Conservation (phyloP, 768 basidiomycete species). For the Mycena albidolilacea region DNA sequence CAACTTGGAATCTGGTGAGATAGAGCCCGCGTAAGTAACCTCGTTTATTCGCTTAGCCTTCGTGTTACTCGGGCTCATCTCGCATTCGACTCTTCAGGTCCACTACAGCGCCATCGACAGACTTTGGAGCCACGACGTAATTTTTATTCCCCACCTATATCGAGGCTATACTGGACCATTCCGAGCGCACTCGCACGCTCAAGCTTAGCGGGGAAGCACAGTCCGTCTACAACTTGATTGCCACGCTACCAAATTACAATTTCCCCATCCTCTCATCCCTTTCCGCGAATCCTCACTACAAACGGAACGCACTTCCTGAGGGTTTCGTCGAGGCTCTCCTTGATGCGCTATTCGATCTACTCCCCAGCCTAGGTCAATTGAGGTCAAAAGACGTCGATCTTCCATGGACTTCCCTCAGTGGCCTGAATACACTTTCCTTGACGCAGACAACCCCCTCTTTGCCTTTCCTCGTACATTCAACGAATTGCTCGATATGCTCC, state of each 20-base stretch:
- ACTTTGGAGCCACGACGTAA: not conserved
- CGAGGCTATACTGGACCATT: not conserved
- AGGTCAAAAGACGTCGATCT: not conserved
- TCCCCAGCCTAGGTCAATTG: not conserved
- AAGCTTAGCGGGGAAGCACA: not conserved
- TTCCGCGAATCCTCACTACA: not conserved
- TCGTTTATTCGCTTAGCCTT: too few species aligned
- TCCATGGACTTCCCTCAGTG: not conserved
- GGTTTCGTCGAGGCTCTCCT: not conserved
- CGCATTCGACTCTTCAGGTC: too few species aligned
- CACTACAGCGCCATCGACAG: too few species aligned
- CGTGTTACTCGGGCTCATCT: too few species aligned
- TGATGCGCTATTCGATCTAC: not conserved
- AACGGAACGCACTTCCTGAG: not conserved
- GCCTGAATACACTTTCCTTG: not conserved
- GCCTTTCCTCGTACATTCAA: not conserved
- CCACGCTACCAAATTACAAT: not conserved
- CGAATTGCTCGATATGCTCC: not conserved
- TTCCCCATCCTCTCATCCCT: slow-evolving; percentile 21
- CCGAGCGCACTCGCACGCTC: not conserved
- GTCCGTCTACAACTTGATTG: not conserved
- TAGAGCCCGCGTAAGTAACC: too few species aligned
- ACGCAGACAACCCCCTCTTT: not conserved
- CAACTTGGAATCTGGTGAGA: too few species aligned
- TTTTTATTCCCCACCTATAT: not conserved